Conservation (phyloP, 306 rosid genomes). For the Castanea mollissima region DNA sequence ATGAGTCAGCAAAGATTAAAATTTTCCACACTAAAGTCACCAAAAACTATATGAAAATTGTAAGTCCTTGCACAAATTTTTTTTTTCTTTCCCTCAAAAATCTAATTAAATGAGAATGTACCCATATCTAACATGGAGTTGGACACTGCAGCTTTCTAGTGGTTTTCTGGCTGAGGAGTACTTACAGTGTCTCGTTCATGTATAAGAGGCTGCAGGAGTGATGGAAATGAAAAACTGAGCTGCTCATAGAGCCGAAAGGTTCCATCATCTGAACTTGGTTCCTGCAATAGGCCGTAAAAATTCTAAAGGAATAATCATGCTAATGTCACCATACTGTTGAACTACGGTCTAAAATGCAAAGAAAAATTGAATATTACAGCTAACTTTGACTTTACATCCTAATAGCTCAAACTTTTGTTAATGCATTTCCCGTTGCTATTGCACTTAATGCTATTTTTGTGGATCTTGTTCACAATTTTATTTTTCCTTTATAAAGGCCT, state of each 20-base stretch:
- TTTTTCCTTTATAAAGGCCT: background rate
- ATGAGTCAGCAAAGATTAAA: background rate
- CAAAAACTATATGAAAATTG: background rate
- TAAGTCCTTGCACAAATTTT: background rate
- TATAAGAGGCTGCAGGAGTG: slow-evolving; percentile 78
- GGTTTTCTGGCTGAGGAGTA: background rate
- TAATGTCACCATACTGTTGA: background rate
- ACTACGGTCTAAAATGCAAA: background rate
- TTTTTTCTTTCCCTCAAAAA: background rate
- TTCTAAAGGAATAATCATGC: background rate
- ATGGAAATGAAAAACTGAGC: slow-evolving; percentile 71
- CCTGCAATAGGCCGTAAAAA: slow-evolving; percentile 37
- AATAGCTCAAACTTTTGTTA: background rate
- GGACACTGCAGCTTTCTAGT: background rate
- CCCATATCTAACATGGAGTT: background rate
- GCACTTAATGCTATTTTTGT: background rate
- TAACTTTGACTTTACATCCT: background rate
- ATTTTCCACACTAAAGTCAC: background rate
- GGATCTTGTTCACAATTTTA: background rate
- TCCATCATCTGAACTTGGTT: slow-evolving; percentile 43
- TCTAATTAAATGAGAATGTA: background rate
- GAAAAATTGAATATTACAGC: background rate
- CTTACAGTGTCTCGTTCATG: slow-evolving; percentile 89
- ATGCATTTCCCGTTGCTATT: background rate
- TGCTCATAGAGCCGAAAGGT: slow-evolving; percentile 78